Evolutionary conservation across 176 grass and related monocot species (phyloP).

Genomic region (Eleusine coracana): DNA sequence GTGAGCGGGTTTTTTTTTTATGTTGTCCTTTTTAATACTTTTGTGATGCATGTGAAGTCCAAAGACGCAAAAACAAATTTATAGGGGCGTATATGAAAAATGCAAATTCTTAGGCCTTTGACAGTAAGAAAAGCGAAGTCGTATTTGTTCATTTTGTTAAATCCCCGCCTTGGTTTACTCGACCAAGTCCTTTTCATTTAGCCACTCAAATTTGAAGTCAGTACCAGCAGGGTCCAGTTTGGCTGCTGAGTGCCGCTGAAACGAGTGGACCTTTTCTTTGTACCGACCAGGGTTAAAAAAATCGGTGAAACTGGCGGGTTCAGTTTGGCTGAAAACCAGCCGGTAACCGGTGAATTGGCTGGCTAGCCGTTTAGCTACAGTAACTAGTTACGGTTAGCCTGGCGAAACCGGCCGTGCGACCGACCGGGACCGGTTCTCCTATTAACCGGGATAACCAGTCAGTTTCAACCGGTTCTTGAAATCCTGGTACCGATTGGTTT

Average conservation of each 20-base stretch:
- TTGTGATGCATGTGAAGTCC: neutral
- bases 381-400: too few relatives aligned
- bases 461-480: too few relatives aligned
- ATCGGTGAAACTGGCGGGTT: too few relatives aligned
- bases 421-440: too few relatives aligned
- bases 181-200: neutral
- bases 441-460: too few relatives aligned
- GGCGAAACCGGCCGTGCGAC: too few relatives aligned
- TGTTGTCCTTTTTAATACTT: neutral
- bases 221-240: slow-evolving; percentile 19
- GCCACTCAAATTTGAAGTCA: slow-evolving; percentile 31
- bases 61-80: neutral
- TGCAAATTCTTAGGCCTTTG: neutral
- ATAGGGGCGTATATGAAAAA: neutral
- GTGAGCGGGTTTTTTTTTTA: too few relatives aligned
- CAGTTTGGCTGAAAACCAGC: too few relatives aligned
- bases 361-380: too few relatives aligned
- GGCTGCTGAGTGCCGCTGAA: neutral
- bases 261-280: neutral
- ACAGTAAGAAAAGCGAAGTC: neutral
- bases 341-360: too few relatives aligned
- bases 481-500: neutral
- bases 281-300: too few relatives aligned
- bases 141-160: neutral
- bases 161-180: slow-evolving; percentile 16